These are phyloP conservation scores for Daedaleopsis sinensis DNA, from an alignment of 768 basidiomycete species.

Conservation along the genomic window DNA sequence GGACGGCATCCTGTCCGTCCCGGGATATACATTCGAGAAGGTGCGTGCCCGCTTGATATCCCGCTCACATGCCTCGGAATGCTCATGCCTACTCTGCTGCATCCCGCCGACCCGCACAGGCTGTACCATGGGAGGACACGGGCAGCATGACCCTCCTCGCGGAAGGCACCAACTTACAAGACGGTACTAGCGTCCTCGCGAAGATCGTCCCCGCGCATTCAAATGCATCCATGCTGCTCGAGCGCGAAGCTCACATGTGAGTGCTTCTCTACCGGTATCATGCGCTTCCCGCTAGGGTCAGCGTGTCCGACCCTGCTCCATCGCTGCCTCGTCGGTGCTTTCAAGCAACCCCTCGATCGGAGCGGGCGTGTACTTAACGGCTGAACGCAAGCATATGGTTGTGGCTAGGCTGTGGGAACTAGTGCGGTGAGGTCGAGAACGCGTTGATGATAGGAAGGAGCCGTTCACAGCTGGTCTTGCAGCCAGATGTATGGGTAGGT, in stretches of 20 bases:
- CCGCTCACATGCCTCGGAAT: not conserved
- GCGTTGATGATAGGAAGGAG: too few relatives aligned
- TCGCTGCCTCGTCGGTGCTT: not conserved
- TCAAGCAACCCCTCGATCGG: too few relatives aligned
- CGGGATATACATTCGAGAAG: constrained; percentile 74
- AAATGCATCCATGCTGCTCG: constrained; percentile 71
- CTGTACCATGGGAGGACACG: constrained; percentile 69
- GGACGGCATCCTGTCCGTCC: constrained; percentile 58
- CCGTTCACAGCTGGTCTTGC: too few relatives aligned
- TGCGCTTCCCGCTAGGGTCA: not conserved
- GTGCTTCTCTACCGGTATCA: constrained; percentile 26
- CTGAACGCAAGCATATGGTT: too few relatives aligned
- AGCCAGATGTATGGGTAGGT: too few relatives aligned
- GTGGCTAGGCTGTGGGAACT: too few relatives aligned
- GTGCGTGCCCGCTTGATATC: constrained; percentile 34
- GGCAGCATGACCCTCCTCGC: constrained; percentile 71
- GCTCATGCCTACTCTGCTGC: not conserved
- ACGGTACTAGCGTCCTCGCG: constrained; percentile 67
- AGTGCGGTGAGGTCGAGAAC: too few relatives aligned
- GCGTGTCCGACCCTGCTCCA: not conserved
- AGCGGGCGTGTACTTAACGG: too few relatives aligned
- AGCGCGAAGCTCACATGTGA: constrained; percentile 74
- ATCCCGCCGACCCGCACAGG: constrained; percentile 39
- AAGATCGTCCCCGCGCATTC: constrained; percentile 76
- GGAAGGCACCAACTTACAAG: constrained; percentile 71